Evolutionary conservation across 805 yeast species (phyloP), one percentile per base, ranked within the genome.

Genomic region (Cyberlindnera mycetangii): DNA sequence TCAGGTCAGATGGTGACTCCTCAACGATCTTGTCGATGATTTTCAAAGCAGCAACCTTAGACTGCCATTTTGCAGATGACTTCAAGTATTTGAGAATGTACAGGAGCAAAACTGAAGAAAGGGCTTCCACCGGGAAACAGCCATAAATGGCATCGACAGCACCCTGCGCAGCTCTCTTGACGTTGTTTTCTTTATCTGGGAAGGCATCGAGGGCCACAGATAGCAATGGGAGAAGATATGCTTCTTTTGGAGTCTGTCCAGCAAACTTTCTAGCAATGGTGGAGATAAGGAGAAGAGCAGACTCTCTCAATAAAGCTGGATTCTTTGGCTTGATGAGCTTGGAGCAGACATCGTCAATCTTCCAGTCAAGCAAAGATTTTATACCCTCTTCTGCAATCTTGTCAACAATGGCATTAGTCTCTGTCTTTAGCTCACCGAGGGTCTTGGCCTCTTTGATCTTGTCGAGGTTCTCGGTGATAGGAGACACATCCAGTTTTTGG

Each of bases 1-100:
- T 71, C 57, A 87, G 74, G 68, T 93, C 98, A 32, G 84, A 79
- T 45, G 97, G 93, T 34, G 85, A 81, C 39, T 85, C 89, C 50
- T 79, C 88, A 48, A 85, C 74, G 44, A 90, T 74, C 61, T 74
- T 81, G 62, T 89, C 96, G 45, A 90, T 67, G 6, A 81, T 59
- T 53, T 77, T 79, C 60, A 92, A 74, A 41, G 93, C 92, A 15
- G 84, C 95, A 34, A 87, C 58, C 66, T 92, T 92, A 39, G 89
- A 77, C 66, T 88, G 93, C 96, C 97, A 90, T 68, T 90, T 92
- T 37, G 97, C 96, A 44, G 95, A 80, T 2, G 90, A 79, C 49
- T 75, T 71, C 55, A 92, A 75, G 63, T 85, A 89, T 5, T 56
- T 64, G 49, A 86, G 65, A 27, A 89, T 61, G 45, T 69, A 74